A percentile compares a stretch with the other conserved stretches of the same genome.
These are phyloP conservation scores for Pelagomonas calceolata DNA, from an alignment of 108 stramenopile genomes.

Conservation along the genomic window DNA sequence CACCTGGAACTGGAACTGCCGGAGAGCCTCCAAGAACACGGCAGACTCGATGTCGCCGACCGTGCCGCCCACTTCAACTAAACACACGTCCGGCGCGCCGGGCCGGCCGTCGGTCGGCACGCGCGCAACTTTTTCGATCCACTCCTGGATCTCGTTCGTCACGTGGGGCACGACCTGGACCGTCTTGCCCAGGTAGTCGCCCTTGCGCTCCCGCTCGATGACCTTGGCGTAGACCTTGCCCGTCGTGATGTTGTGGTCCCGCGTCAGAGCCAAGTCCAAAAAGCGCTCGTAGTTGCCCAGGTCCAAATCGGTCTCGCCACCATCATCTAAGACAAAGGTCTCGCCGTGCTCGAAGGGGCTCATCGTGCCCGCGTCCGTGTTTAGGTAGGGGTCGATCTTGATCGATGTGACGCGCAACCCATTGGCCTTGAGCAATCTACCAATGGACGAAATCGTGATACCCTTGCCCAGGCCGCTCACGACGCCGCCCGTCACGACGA, in stretches of 20 bases:
- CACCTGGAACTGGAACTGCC: slow-evolving; percentile 96
- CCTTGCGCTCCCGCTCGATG: slow-evolving; percentile 62
- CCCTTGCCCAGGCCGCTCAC: slow-evolving; percentile 82
- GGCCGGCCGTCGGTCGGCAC: slow-evolving; percentile 35
- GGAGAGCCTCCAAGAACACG: slow-evolving; percentile 86
- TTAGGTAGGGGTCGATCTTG: slow-evolving; percentile 84
- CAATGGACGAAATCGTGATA: slow-evolving; percentile 65
- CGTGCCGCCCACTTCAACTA: slow-evolving; percentile 98
- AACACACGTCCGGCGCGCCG: slow-evolving; percentile 78
- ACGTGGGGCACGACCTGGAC: slow-evolving; percentile 85
- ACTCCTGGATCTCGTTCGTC: slow-evolving; percentile 72
- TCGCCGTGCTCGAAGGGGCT: slow-evolving; percentile 71
- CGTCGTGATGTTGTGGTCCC: slow-evolving; percentile 79
- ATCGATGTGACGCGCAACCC: slow-evolving; percentile 73
- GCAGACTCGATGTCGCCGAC: slow-evolving; percentile 89
- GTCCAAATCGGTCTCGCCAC: slow-evolving; percentile 78
- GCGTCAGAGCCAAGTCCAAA: slow-evolving; percentile 54
- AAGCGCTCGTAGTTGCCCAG: slow-evolving; percentile 87
- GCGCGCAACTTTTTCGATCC: slow-evolving; percentile 72
- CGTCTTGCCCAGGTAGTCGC: slow-evolving; percentile 82
- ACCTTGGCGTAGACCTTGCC: slow-evolving; percentile 77
- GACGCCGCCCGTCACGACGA: slow-evolving; percentile 83
- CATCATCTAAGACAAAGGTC: slow-evolving; percentile 71
- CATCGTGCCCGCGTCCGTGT: slow-evolving; percentile 80
- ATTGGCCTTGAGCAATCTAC: slow-evolving; percentile 64